Base-by-base conservation (phyloP, 106 monocot genomes). In the Acanthochlamys bracteata region DNA sequence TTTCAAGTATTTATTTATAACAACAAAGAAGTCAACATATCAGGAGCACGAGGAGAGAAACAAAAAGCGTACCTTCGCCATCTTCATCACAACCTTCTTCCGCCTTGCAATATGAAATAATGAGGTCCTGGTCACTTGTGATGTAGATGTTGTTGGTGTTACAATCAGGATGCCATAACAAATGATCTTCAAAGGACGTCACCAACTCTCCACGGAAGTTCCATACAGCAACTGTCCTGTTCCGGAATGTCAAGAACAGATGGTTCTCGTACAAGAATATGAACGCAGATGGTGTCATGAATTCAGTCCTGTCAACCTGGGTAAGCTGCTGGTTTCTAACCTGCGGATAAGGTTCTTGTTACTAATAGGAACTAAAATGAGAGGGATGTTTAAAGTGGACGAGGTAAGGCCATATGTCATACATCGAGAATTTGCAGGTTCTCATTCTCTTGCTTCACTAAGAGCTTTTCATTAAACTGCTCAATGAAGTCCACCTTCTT, bases 101-200 rank as follows among this genome's bases (percentile, higher is more conserved):
- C 25, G 86, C 67, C 71, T 92, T 92, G 76, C 91, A 92, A 51
- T 92, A 92, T 15, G 91, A 92, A 60, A 92, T 92, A n/a, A 92
- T 91, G 55, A 91, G 65, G 76, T 91, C 90, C 76, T 91, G 90
- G 54, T 91, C 90, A 22, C 86, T 91, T 7, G 90, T 91, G 20
- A 86, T 91, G 71, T 91, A 91, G 23, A 91, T 91, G 70, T 91
- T 91, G 63, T 92, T 92, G 41, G 91, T 92, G 56, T 83, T 92
- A 54, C 91, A 92, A 54, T 92, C 91, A 10, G 86, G 91, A 65
- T 92, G 91, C 91, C 91, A 92, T 11, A 92, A 63, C 71, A 92
- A 55, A 65, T 82, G 76, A 55, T 82, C 81, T 39, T 82, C 81
- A 73, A 82, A 76, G 13, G 81, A 82, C 11, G 81, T 73, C 8